phyloP scores from a whole-genome alignment of 202 grass and related monocot species.

The Saccharum hybrid region DNA sequence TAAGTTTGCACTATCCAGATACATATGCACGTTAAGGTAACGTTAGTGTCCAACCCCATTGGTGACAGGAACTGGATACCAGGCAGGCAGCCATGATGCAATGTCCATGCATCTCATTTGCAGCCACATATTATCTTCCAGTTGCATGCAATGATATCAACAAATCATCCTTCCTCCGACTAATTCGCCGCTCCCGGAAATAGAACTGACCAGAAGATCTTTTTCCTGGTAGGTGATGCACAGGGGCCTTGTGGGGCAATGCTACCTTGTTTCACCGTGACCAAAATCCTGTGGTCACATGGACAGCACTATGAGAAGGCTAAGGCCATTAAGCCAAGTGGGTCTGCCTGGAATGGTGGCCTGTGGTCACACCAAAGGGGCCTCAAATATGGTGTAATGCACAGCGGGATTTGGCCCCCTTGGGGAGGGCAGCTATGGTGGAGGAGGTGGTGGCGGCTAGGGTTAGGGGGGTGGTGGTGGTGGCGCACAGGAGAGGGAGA shows the following conservation, averaged over 20 bases:
- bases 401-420: no score
- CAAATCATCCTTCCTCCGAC: neutral
- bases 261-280: slow-evolving; percentile 42
- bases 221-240: slow-evolving; percentile 47
- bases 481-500: no score
- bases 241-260: slow-evolving; percentile 31
- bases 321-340: slow-evolving; percentile 57
- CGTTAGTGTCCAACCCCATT: neutral
- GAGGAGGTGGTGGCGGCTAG: no score
- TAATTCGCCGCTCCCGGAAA: neutral
- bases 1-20: slow-evolving; percentile 4
- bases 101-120: slow-evolving; percentile 7
- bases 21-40: slow-evolving; percentile 17
- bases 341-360: slow-evolving; percentile 49
- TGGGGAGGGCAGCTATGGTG: no score
- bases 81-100: slow-evolving; percentile 21
- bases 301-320: slow-evolving; percentile 43
- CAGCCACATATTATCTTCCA: slow-evolving; percentile 14
- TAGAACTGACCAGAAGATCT: slow-evolving; percentile 35
- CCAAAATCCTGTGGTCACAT: slow-evolving; percentile 55
- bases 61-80: slow-evolving; percentile 14
- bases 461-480: no score
- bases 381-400: slow-evolving; percentile 43
- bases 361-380: slow-evolving; percentile 47
- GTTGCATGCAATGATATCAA: slow-evolving; percentile 17